Conservation (phyloP, 1,284 basidiomycete species). For the Rhodotorula sp. region DNA sequence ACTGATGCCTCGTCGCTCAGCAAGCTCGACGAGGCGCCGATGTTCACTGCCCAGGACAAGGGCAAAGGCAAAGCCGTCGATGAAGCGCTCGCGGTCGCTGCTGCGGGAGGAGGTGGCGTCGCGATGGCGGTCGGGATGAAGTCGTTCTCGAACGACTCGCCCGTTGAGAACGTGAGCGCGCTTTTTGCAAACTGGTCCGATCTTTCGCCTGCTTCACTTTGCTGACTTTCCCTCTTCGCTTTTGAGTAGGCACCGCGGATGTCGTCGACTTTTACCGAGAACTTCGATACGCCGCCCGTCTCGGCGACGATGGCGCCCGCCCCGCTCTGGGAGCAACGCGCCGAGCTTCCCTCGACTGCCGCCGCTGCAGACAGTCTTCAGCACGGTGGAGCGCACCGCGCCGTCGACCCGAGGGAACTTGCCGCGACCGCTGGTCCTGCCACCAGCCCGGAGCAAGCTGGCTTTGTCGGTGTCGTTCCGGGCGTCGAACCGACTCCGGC, state of each 20-base stretch:
- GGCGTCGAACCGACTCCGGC: slow-evolving; percentile 11
- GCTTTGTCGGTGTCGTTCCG: slow-evolving; percentile 7
- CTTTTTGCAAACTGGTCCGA: too few species aligned
- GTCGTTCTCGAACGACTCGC: background rate
- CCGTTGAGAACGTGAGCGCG: background rate
- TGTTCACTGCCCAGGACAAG: slow-evolving; percentile 4
- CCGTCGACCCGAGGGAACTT: slow-evolving; percentile 19
- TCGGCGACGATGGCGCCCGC: background rate
- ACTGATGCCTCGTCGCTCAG: background rate
- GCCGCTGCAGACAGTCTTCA: slow-evolving; percentile 5
- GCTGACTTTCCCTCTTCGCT: background rate
- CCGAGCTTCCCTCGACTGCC: slow-evolving; percentile 8
- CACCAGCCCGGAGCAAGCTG: slow-evolving; percentile 19
- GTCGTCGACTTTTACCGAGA: background rate
- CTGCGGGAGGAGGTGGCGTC: slow-evolving; percentile 5
- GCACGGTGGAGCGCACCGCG: background rate
- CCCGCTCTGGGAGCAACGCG: slow-evolving; percentile 27
- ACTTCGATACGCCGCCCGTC: slow-evolving; percentile 1
- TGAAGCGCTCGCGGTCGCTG: slow-evolving; percentile 23
- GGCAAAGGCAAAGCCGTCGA: slow-evolving; percentile 14
- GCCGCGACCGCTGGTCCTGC: background rate
- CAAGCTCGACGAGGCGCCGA: background rate
- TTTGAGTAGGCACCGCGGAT: background rate
- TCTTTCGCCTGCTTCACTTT: too few species aligned
- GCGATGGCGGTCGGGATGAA: slow-evolving; percentile 13